Conservation (phyloP, 2,329 filamentous ascomycete species). For the Aspergillus fructus region DNA sequence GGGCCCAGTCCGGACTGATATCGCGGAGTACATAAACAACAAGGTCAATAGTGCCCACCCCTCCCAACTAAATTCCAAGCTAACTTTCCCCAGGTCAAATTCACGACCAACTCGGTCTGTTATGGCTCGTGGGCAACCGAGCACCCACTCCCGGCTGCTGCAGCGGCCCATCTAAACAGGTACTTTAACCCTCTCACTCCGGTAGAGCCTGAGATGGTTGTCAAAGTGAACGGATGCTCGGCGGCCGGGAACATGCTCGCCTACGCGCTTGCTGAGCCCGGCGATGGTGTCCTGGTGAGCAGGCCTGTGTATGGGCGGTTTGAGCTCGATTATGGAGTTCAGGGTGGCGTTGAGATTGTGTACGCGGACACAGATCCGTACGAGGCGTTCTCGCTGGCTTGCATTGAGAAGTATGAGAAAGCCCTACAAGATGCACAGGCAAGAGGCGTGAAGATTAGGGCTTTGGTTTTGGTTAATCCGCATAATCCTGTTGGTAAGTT, state of each 20-base stretch:
- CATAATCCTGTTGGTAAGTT: constrained; percentile 45
- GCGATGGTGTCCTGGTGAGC: constrained; percentile 48
- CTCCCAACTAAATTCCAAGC: background rate
- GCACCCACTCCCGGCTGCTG: constrained; percentile 37
- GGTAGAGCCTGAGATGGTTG: constrained; percentile 38
- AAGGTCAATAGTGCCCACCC: constrained; percentile 23
- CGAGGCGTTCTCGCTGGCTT: constrained; percentile 39
- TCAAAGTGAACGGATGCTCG: constrained; percentile 44
- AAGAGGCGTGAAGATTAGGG: constrained; percentile 37
- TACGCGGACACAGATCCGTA: constrained; percentile 37
- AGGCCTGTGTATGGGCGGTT: constrained; percentile 52
- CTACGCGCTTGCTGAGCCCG: constrained; percentile 43
- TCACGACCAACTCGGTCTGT: constrained; percentile 35
- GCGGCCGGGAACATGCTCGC: constrained; percentile 45
- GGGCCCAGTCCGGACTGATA: constrained; percentile 38
- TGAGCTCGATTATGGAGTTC: constrained; percentile 48
- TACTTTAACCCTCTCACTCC: constrained; percentile 38
- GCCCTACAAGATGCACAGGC: constrained; percentile 33
- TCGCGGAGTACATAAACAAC: constrained; percentile 39
- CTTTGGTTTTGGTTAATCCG: constrained; percentile 45
- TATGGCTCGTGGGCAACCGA: constrained; percentile 42
- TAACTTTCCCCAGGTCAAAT: constrained; percentile 23
- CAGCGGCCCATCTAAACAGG: constrained; percentile 44
- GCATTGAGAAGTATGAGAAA: constrained; percentile 38
- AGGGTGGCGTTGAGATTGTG: constrained; percentile 41